A percentile compares a stretch with the other conserved stretches of the same genome.
Evolutionary conservation across 805 yeast genomes (phyloP).

Genomic region (Yamadazyma laniorum): DNA sequence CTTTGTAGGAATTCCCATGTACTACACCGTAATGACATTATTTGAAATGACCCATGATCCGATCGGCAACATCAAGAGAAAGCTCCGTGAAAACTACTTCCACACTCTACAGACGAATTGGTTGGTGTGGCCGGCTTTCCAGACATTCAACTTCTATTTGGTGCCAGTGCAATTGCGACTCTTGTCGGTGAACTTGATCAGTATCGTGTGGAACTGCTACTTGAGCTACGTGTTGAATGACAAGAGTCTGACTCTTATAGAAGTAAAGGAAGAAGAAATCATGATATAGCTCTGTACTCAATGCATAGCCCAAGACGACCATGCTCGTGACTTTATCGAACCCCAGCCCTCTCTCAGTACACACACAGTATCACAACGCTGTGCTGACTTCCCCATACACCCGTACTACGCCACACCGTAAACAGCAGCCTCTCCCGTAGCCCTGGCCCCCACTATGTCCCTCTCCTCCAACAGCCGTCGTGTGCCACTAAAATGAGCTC

Average conservation of each 20-base stretch:
- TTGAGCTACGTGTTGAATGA: constrained; percentile 49
- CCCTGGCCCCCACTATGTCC: background rate
- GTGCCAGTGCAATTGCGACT: constrained; percentile 73
- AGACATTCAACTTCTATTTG: constrained; percentile 68
- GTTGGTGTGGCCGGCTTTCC: constrained; percentile 90
- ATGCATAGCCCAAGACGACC: background rate
- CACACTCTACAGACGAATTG: constrained; percentile 72
- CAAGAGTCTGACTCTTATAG: background rate
- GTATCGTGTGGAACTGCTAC: constrained; percentile 83
- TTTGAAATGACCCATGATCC: constrained; percentile 53
- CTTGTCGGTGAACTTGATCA: constrained; percentile 63
- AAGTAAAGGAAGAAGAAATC: constrained; percentile 1
- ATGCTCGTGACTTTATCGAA: background rate
- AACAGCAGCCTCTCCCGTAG: background rate
- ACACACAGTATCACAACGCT: background rate
- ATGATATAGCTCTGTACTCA: background rate
- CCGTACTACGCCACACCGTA: too few species aligned
- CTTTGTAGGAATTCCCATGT: constrained; percentile 63
- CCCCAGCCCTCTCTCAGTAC: too few species aligned
- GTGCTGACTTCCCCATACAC: background rate
- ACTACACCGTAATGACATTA: constrained; percentile 63
- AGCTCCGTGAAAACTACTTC: constrained; percentile 54
- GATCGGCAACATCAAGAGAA: constrained; percentile 36
- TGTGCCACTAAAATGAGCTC: too few species aligned
- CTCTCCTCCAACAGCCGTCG: constrained; percentile 2